These are phyloP conservation scores for Entomortierella chlamydospora DNA, from an alignment of 192 early-diverging fungal genomes.

Conservation along the genomic window DNA sequence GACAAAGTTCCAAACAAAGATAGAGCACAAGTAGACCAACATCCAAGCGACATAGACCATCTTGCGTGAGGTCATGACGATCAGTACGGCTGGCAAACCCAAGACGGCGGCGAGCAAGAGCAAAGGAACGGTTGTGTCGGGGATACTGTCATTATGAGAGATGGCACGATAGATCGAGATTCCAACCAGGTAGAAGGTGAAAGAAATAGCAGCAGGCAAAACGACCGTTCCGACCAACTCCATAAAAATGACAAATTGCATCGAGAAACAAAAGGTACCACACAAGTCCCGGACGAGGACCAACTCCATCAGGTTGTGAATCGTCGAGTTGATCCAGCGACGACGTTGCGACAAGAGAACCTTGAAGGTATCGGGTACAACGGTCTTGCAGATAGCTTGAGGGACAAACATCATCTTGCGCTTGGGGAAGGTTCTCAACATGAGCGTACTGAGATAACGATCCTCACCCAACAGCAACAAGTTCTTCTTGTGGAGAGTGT, in stretches of 20 bases:
- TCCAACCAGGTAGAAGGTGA: conserved; percentile 83
- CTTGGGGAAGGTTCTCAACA: conserved; percentile 93
- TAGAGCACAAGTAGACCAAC: conserved; percentile 77
- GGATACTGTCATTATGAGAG: conserved; percentile 20
- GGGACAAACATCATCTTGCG: conserved; percentile 96
- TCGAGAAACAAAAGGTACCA: conserved; percentile 89
- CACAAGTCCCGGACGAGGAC: conserved; percentile 84
- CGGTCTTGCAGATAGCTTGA: conserved; percentile 90
- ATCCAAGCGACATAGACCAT: conserved; percentile 94
- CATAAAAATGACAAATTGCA: conserved; percentile 98
- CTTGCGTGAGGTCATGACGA: conserved; percentile 89
- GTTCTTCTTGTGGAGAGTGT: conserved; percentile 95
- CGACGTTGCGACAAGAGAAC: conserved; percentile 85
- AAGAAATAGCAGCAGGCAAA: conserved; percentile 89
- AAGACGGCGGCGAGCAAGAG: conserved; percentile 81
- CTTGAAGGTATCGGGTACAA: conserved; percentile 89
- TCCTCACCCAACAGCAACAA: conserved; percentile 94
- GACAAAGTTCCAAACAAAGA: conserved; percentile 86
- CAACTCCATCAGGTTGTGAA: conserved; percentile 89
- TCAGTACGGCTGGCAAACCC: conserved; percentile 90
- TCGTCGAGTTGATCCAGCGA: conserved; percentile 96
- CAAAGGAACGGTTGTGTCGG: conserved; percentile 67
- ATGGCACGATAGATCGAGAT: conserved; percentile 43
- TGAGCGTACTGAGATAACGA: conserved; percentile 94
- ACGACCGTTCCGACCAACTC: conserved; percentile 93